Evolutionary conservation across 2,329 filamentous ascomycete genomes (phyloP), one percentile per base, ranked within the genome.

Genomic region (Fusarium sororula): DNA sequence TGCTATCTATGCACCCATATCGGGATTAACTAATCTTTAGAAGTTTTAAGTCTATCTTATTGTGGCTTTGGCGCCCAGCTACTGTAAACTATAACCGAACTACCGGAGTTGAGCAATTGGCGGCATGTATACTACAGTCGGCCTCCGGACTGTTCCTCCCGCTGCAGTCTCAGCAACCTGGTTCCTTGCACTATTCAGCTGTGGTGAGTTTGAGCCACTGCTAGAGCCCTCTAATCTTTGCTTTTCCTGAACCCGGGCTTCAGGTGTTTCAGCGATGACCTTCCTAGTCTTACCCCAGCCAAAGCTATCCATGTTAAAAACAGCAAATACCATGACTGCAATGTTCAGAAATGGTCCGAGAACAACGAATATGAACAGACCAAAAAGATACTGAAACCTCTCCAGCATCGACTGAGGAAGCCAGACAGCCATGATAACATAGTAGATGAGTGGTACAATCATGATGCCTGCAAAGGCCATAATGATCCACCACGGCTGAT

Each of bases 201-300:
- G 57, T 9, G 58, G 28, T 6, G 41, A 54, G 17, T 22, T 32
- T 13, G 69, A 60, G 8, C 42, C 47, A 44, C 26, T 55, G 7
- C 53, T 28, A 6, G 39, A 38, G n/a, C 32, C 48, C 32, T 48
- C 45, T 9, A 50, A 24, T 5, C 5, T 41, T 24, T 65, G 30
- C 35, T 68, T 68, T 54, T 73, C 72, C 13, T 56, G 50, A 11
- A 65, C 26, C 14, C 45, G 57, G 24, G 66, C 66, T 14, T 59
- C 48, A 9, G 58, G n/a, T 10, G 45, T 55, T 35, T 75, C 70
- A 28, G 55, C 26, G 15, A 77, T 50, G 11, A 77, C 69, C 38
- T 77, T 65, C 6, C 76, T 70, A 7, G 77, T 79, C 71, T 79
- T 79, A 10, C 77, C 76, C 77, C 77, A 78, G 7, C 76, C 76